Base-by-base conservation (phyloP, 2,329 filamentous ascomycete species). In the Annulohypoxylon truncatum region DNA sequence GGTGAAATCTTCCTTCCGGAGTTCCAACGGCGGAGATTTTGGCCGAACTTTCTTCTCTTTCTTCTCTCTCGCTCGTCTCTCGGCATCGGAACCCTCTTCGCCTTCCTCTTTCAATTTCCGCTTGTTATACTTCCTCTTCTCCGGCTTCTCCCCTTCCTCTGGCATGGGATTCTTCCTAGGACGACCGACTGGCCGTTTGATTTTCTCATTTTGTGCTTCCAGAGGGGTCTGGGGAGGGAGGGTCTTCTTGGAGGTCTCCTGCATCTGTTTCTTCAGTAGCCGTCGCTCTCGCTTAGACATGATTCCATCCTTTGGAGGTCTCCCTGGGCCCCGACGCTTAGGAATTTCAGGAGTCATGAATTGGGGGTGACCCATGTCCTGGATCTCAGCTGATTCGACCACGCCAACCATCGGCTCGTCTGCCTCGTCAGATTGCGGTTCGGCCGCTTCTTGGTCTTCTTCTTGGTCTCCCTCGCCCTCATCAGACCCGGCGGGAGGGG, bases 291-390 rank as follows among this genome's bases (percentile, higher is more conserved):
- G 84, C 79, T 94, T 94, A 1, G 92, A 94, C 88, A 94, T 92
- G 75, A 93, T 86, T 26, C 92, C 92, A 73, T 94, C 92, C 80
- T 94, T 94, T 0, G 92, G 92, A 18, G 92, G 92, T 56, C 92
- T 83, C n/a, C 92, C 92, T 8, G 92, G 92, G 12, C 92, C 92
- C 71, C 92, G 89, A 68, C 91, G 90, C 78, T 88, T 91, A 26
- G 87, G 85, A 28, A 87, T 79, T 60, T 82, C 78, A 18, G 79
- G 77, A 64, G 82, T 73, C 20, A 79, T 70, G 4, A 78, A 78
- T 7, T 81, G 78, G 10, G 69, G 48, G n/a, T 70, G 70, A 31
- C 67, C 53, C 48, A 44, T 50, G 18, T 59, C 61, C 29, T 62
- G 63, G 47, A 29, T 33, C 38, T 65, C 67, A 12, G 68, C 29